These are phyloP conservation scores for Rhodotorula paludigena DNA, from an alignment of 768 basidiomycete species.

Conservation along the genomic window DNA sequence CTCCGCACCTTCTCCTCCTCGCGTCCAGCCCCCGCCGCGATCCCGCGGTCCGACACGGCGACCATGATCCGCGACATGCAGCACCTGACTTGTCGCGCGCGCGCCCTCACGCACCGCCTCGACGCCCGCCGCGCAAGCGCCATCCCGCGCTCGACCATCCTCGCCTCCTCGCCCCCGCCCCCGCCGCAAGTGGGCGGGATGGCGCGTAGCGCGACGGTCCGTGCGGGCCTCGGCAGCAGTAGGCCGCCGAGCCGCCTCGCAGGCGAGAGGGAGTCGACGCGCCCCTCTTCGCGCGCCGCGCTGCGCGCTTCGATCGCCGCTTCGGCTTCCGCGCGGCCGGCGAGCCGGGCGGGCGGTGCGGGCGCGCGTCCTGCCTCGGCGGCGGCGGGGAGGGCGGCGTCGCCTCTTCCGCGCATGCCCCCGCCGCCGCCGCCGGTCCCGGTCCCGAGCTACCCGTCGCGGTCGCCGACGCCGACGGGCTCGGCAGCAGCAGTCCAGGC, in stretches of 20 bases:
- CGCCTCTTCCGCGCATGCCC: not conserved
- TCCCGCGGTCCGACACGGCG: conserved; percentile 13
- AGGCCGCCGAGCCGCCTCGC: not conserved
- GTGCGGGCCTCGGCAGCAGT: not conserved
- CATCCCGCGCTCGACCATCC: no score
- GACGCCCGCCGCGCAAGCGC: conserved; percentile 21
- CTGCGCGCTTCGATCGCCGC: conserved; percentile 12
- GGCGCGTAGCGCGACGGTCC: conserved; percentile 5
- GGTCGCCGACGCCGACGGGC: not conserved
- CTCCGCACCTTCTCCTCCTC: no score
- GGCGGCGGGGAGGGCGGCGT: no score
- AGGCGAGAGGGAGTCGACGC: not conserved
- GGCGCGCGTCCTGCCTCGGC: no score
- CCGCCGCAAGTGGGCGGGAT: not conserved
- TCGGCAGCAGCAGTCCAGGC: no score
- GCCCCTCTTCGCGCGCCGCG: conserved; percentile 23
- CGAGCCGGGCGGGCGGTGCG: no score
- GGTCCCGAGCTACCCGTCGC: no score
- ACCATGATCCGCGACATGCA: conserved; percentile 32
- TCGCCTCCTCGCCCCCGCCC: not conserved
- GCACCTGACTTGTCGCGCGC: conserved; percentile 28
- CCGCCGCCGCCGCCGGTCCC: not conserved
- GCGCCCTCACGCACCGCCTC: conserved; percentile 18
- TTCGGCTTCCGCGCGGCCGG: not conserved
- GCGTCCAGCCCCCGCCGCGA: no score